These are phyloP conservation scores for Verticillium nubilum DNA, from an alignment of 2,329 filamentous ascomycete genomes.

Conservation along the genomic window DNA sequence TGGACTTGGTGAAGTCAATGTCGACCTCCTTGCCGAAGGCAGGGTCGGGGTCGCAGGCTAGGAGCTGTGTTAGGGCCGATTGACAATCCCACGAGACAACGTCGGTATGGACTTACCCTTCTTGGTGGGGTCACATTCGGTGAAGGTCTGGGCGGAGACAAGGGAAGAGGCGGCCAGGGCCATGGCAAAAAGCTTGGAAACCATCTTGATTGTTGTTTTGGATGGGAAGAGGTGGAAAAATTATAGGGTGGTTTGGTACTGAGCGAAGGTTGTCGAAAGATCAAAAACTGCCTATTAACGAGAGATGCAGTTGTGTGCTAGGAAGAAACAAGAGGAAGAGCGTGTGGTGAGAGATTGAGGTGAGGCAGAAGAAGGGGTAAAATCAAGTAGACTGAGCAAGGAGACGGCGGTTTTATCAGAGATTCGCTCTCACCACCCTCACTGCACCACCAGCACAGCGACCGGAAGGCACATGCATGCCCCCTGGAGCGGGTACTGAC, in stretches of 20 bases:
- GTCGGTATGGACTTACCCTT: conserved; percentile 39
- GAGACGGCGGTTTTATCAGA: conserved; percentile 2
- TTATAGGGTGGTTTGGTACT: background rate
- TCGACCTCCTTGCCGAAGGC: conserved; percentile 60
- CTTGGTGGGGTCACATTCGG: conserved; percentile 50
- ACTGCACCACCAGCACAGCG: background rate
- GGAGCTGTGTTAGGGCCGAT: conserved; percentile 7
- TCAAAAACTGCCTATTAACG: conserved; percentile 1
- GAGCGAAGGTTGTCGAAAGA: background rate
- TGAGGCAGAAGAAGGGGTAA: background rate
- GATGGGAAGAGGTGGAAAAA: background rate
- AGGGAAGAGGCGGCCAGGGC: conserved; percentile 43
- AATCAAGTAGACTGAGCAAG: background rate
- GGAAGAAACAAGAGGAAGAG: conserved; percentile 1
- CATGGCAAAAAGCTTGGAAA: conserved; percentile 37
- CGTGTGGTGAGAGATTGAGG: background rate
- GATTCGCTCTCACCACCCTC: background rate
- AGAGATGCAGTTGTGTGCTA: conserved; percentile 2
- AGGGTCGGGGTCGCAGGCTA: conserved; percentile 66
- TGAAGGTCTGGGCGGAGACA: conserved; percentile 51
- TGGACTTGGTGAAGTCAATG: conserved; percentile 75
- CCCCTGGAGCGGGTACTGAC: background rate
- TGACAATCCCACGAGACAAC: background rate
- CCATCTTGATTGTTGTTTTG: conserved; percentile 10
- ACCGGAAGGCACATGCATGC: background rate